These are phyloP conservation scores for Ziziphus jujuba DNA, from an alignment of 306 rosid species.

Conservation along the genomic window DNA sequence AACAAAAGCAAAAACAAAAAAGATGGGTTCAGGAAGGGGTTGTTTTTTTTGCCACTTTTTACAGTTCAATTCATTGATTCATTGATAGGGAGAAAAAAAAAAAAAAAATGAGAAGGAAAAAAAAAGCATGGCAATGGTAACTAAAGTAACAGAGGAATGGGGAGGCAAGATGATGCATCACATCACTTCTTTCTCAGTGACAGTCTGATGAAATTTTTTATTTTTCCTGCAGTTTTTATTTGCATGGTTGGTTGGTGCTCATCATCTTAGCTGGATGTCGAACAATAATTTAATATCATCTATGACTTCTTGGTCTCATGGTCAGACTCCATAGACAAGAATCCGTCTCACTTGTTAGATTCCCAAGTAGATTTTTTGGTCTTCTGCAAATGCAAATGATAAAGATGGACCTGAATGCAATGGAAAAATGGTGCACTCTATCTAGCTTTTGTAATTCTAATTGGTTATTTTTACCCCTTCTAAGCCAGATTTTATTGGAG, in stretches of 20 bases:
- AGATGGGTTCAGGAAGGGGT: constrained; percentile 26
- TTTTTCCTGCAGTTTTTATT: constrained; percentile 24
- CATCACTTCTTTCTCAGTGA: constrained; percentile 18
- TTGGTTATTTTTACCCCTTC: no score
- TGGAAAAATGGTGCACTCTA: no score
- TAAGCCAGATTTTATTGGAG: no score
- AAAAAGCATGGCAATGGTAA: no score
- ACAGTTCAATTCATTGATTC: constrained; percentile 39
- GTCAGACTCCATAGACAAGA: neutral
- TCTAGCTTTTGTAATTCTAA: no score
- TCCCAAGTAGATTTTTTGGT: no score
- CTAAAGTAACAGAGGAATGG: constrained; percentile 10
- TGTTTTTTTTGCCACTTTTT: constrained; percentile 33
- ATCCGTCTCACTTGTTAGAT: no score
- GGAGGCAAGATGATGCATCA: constrained; percentile 30
- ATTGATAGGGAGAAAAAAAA: constrained; percentile 21
- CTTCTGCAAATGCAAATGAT: no score
- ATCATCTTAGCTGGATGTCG: constrained; percentile 18
- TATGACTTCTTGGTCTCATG: neutral
- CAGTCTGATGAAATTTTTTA: constrained; percentile 33
- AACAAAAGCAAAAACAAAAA: constrained; percentile 6
- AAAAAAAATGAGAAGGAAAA: constrained; percentile 10
- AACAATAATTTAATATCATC: neutral
- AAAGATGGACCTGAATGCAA: no score
- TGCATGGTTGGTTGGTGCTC: constrained; percentile 27